Evolutionary conservation across 2,329 filamentous ascomycete species (phyloP), one percentile per base, ranked within the genome.

Genomic region (Alternaria postmessia): DNA sequence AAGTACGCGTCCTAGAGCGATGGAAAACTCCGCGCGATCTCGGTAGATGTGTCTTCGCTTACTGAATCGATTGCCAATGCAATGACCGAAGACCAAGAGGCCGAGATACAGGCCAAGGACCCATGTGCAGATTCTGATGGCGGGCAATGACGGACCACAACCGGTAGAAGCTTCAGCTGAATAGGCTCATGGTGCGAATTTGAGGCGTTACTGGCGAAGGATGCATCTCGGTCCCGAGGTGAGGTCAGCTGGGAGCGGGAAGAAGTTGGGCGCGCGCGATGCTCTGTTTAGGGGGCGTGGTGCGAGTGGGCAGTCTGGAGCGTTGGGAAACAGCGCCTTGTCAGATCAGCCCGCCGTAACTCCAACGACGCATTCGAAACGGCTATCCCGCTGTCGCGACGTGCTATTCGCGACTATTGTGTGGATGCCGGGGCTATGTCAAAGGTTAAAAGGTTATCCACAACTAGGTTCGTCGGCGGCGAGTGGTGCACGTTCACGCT

Each of bases 121-220:
- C 54, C 54, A 38, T 52, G 47, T 26, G 28, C 54, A 57, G 41
- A 44, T 32, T 52, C 54, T 43, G 38, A 34, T 28, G 44, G 32
- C 24, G 46, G 9, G 22, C 20, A 24, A 48, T 51, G 36, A 24
- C 46, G 20, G 53, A 39, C 36, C 14, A 30, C 36, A 28, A 41
- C 46, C 28, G 53, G 28, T 16, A 24, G 32, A 26, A 20, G 32
- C 24, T 32, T 7, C 18, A n/a, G 26, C 46, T n/a, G 30, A 26
- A 51, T 8, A 20, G 54, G 44, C 14, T 16, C 28, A 43, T 32
- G 20, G 6, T 34, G 51, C 51, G 30, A 28, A 20, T 5, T 20
- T 20, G 36, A 39, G n/a, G 36, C 18, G 36, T 39, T 9, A 9
- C 12, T 12, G 38, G 52, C 30, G 22, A 43, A 43, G 12, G 20